Conservation (phyloP, 345 rosid genomes). For the Salix suchowensis region DNA sequence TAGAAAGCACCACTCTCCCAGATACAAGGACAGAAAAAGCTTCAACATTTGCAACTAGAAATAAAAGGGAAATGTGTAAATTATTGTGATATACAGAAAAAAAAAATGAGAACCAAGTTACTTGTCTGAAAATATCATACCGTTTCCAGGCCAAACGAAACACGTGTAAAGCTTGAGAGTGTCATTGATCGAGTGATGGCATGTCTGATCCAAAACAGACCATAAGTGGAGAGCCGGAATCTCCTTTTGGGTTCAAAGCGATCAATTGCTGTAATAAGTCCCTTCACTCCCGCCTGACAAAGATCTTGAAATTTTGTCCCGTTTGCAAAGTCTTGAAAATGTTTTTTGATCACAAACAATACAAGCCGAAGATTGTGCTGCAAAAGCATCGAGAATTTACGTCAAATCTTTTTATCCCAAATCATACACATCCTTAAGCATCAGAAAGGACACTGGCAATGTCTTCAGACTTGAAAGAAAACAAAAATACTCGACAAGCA, state of each 20-base stretch:
- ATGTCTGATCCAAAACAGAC: slow-evolving; percentile 94
- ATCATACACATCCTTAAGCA: background rate
- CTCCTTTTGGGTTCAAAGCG: slow-evolving; percentile 82
- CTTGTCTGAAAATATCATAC: slow-evolving; percentile 35
- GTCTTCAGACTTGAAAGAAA: background rate
- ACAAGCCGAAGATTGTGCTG: slow-evolving; percentile 98
- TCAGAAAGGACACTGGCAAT: background rate
- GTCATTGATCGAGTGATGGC: slow-evolving; percentile 87
- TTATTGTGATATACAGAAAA: background rate
- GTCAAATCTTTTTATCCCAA: background rate
- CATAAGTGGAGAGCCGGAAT: slow-evolving; percentile 75
- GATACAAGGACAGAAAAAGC: background rate
- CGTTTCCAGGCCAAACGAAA: slow-evolving; percentile 87
- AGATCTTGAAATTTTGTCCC: slow-evolving; percentile 84
- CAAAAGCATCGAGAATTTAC: slow-evolving; percentile 14
- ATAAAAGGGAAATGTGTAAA: background rate
- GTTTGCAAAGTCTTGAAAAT: slow-evolving; percentile 75
- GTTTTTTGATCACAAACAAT: slow-evolving; percentile 77
- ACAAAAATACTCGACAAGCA: background rate
- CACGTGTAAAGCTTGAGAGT: slow-evolving; percentile 72
- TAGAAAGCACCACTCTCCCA: background rate
- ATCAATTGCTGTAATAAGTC: slow-evolving; percentile 87
- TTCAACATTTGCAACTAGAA: background rate
- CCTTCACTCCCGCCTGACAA: slow-evolving; percentile 93
- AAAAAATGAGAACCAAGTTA: slow-evolving; percentile 2